Evolutionary conservation across 768 basidiomycete genomes (phyloP), one percentile per base, ranked within the genome.

Genomic region (Brasilioporus rufonigricans): DNA sequence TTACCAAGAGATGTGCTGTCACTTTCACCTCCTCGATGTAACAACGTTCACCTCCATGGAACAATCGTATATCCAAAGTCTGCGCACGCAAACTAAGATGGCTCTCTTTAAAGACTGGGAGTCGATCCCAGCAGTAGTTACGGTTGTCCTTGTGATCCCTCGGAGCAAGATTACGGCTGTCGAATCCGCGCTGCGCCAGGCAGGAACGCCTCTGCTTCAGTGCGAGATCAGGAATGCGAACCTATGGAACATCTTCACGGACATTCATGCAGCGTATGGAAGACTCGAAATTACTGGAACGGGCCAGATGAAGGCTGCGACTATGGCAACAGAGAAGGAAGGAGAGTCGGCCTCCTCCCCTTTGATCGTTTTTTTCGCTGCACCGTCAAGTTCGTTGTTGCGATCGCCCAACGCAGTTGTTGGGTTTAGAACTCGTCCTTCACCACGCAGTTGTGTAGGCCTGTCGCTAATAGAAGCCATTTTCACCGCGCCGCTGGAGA

Each of bases 1-100:
- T 53, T 73, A 74, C 54, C 80, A 83, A 53, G 82, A 84, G 39
- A 63, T 84, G 47, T 77, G 71, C 46, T 61, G 70, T 18, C 74
- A 79, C 18, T 65, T 81, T 5, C 72, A 80, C 55, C 68, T 74
- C 14, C 64, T 74, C 23, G 74, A 72, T 14, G 59, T 82, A 0
- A 62, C 73, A 53, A 72, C 74, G 5, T 66, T 68, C 23, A 41
- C 59, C 23, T 57, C 60, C 53, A 59, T 61, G 60, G 59, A 64
- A 16, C 41, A 27, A 13, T 32, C 54, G 16, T 60, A 54, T 27
- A 33, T 63, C 31, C 58, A 19, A 26, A 23, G 49, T 26, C 31
- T 69, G 32, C 59, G 43, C 16, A 13, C 6, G 4, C 24, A 54
- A 24, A 48, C 49, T 18, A 38, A 52, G 1, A 43, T 56, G 16